A percentile compares a stretch with the other conserved stretches of the same genome.
These are phyloP conservation scores for Choanephora cucurbitarum DNA, from an alignment of 371 early-diverging fungal species.

Conservation along the genomic window DNA sequence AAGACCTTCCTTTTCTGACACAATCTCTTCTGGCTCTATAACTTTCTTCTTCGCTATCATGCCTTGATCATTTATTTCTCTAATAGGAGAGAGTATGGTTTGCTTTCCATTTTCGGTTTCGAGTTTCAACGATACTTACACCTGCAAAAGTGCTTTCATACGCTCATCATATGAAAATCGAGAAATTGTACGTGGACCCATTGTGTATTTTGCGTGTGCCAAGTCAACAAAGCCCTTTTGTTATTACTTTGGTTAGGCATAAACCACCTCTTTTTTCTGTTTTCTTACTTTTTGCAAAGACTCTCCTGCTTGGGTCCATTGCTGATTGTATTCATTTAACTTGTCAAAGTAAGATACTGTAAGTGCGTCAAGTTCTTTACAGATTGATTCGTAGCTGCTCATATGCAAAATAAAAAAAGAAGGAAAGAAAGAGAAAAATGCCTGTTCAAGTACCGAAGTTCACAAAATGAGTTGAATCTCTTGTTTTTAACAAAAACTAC, in stretches of 20 bases:
- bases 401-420: neutral
- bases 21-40: conserved; percentile 6
- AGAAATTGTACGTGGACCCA: conserved; percentile 50
- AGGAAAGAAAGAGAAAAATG: too few relatives aligned
- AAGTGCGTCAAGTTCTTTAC: conserved; percentile 35
- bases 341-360: conserved; percentile 36
- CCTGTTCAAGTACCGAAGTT: too few relatives aligned
- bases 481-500: too few relatives aligned
- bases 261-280: neutral
- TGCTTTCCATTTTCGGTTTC: too few relatives aligned
- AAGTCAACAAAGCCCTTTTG: conserved; percentile 49
- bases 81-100: too few relatives aligned
- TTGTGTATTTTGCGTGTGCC: conserved; percentile 59
- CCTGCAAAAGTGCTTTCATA: conserved; percentile 49
- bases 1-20: conserved; percentile 7
- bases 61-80: conserved; percentile 14
- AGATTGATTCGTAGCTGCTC: conserved; percentile 22
- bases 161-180: conserved; percentile 54
- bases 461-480: too few relatives aligned
- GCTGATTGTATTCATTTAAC: conserved; percentile 36
- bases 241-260: neutral
- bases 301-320: conserved; percentile 24
- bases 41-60: conserved; percentile 1
- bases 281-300: conserved; percentile 35
- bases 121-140: conserved; percentile 35